phyloP scores from a whole-genome alignment of 2,329 filamentous ascomycete genomes.

The Ceratocystis colombiana region DNA sequence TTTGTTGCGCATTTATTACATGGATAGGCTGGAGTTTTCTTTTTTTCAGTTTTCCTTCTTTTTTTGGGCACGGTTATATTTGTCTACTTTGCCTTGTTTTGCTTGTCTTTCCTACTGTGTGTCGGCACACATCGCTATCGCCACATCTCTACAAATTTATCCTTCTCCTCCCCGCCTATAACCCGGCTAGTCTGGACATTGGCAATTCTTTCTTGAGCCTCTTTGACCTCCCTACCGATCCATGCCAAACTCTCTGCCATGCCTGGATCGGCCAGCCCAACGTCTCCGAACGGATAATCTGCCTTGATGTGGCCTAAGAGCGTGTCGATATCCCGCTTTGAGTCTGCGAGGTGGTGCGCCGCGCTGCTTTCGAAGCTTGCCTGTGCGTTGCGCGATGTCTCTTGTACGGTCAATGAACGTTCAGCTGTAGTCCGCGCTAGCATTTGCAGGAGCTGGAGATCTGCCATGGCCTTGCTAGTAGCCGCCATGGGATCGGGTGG shows the following conservation, averaged over 20 bases:
- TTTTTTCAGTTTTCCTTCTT: not conserved
- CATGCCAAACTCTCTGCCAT: constrained; percentile 43
- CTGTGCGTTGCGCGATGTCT: constrained; percentile 40
- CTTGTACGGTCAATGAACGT: constrained; percentile 36
- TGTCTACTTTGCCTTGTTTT: too few species aligned
- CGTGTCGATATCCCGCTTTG: constrained; percentile 40
- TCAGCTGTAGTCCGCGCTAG: constrained; percentile 33
- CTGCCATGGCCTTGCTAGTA: not conserved
- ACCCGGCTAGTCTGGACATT: constrained; percentile 34
- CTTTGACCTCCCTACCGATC: constrained; percentile 38
- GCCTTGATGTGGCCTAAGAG: constrained; percentile 44
- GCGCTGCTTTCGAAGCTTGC: constrained; percentile 41
- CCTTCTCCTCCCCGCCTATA: constrained; percentile 39
- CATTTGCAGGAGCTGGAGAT: not conserved
- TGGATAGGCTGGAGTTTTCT: constrained; percentile 5
- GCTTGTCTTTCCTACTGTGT: not conserved
- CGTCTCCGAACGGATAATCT: constrained; percentile 41
- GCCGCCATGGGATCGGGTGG: not conserved
- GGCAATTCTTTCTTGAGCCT: constrained; percentile 35
- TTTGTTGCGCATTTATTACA: constrained; percentile 4
- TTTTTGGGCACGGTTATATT: not conserved
- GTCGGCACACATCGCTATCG: constrained; percentile 18
- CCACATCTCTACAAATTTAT: constrained; percentile 42
- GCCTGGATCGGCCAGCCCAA: constrained; percentile 44
- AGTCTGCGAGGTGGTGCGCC: constrained; percentile 39